A percentile compares a stretch with the other conserved stretches of the same genome.
Evolutionary conservation across 2,329 filamentous ascomycete genomes (phyloP).

Genomic region (Xylaria sp.): DNA sequence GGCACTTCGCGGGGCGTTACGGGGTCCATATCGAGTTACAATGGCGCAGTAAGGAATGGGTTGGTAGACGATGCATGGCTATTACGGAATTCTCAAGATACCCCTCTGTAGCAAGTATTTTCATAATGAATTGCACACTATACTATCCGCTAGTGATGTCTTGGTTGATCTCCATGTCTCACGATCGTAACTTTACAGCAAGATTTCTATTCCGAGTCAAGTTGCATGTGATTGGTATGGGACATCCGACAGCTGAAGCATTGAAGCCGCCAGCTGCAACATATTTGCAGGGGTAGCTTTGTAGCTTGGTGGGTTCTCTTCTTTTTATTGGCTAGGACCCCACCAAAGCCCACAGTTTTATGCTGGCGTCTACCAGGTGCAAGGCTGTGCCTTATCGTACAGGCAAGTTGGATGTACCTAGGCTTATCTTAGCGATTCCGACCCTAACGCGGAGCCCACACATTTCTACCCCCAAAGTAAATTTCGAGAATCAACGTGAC

Average conservation of each 20-base stretch:
- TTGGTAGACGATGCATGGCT: constrained; percentile 4
- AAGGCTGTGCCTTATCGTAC: neutral
- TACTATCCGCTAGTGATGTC: too few species aligned
- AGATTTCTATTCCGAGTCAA: too few species aligned
- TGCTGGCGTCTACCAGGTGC: neutral
- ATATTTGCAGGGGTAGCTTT: constrained; percentile 22
- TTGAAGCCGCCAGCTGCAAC: constrained; percentile 17
- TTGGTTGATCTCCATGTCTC: too few species aligned
- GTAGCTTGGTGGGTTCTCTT: neutral
- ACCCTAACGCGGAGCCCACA: constrained; percentile 56
- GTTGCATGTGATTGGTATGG: neutral
- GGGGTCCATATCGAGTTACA: constrained; percentile 18
- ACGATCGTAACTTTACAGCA: too few species aligned
- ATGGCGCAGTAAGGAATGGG: neutral
- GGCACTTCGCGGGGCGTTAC: constrained; percentile 28
- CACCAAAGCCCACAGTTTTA: constrained; percentile 39
- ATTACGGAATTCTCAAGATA: constrained; percentile 35
- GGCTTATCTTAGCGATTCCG: constrained; percentile 43
- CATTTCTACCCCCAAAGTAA: constrained; percentile 53
- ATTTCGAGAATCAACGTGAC: constrained; percentile 41
- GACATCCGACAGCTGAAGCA: constrained; percentile 2
- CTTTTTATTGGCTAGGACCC: constrained; percentile 47
- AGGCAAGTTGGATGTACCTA: constrained; percentile 6
- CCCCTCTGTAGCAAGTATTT: constrained; percentile 25
- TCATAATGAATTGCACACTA: neutral